Conservation (phyloP, 192 early-diverging fungal species). For the Coemansia erecta region DNA sequence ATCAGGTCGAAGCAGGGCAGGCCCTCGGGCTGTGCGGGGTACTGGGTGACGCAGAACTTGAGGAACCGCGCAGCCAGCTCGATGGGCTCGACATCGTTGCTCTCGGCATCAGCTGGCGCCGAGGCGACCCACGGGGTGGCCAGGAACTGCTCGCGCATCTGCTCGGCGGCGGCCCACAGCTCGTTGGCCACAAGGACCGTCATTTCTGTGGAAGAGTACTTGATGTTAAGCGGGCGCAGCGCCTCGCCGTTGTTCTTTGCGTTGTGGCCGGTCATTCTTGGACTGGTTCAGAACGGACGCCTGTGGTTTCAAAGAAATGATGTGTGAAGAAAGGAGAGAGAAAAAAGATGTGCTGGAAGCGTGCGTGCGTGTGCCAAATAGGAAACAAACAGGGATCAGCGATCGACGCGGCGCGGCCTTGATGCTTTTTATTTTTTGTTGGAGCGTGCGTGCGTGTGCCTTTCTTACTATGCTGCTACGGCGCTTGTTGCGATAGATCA, state of each 20-base stretch:
- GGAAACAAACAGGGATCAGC: slow-evolving; percentile 5
- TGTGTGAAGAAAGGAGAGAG: no score
- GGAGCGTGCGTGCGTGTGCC: no score
- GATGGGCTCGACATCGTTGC: slow-evolving; percentile 61
- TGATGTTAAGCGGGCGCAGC: slow-evolving; percentile 73
- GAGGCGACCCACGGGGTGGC: slow-evolving; percentile 30
- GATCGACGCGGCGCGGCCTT: slow-evolving; percentile 7
- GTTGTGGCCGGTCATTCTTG: slow-evolving; percentile 32
- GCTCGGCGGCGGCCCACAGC: slow-evolving; percentile 88
- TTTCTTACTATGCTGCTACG: no score
- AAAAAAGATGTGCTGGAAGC: background rate
- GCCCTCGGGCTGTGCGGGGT: slow-evolving; percentile 35
- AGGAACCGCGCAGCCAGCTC: slow-evolving; percentile 73
- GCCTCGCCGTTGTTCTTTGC: slow-evolving; percentile 50
- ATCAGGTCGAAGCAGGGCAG: slow-evolving; percentile 66
- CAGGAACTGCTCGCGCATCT: slow-evolving; percentile 74
- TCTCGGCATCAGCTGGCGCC: slow-evolving; percentile 56
- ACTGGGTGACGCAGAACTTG: slow-evolving; percentile 59
- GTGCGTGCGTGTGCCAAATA: slow-evolving; percentile 3
- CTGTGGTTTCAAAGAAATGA: no score
- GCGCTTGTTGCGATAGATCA: no score
- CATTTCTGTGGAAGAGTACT: slow-evolving; percentile 75
- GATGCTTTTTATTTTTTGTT: background rate
- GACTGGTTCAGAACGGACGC: no score
- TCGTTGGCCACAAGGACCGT: slow-evolving; percentile 78